phyloP scores from a whole-genome alignment of 176 grass and related monocot genomes.

The Puya raimondii region DNA sequence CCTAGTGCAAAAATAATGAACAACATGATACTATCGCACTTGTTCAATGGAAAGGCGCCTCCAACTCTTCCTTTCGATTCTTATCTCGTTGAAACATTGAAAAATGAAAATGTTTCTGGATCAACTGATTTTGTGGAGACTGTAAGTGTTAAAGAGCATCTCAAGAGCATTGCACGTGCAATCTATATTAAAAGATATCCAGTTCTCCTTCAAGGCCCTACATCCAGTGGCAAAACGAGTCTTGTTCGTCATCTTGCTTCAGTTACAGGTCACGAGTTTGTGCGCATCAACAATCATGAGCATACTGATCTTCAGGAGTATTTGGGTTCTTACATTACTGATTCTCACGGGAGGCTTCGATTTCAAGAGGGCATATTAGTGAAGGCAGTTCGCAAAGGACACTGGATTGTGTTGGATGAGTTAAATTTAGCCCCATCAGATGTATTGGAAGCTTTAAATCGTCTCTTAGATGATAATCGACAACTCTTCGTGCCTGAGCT shows the following conservation, averaged over 20 bases:
- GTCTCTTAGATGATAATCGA: slow-evolving; percentile 93
- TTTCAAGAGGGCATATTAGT: slow-evolving; percentile 95
- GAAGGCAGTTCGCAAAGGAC: slow-evolving; percentile 83
- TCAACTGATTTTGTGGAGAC: slow-evolving; percentile 36
- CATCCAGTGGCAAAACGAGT: slow-evolving; percentile 96
- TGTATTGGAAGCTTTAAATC: slow-evolving; percentile 93
- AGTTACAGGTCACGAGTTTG: slow-evolving; percentile 80
- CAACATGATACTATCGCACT: slow-evolving; percentile 42
- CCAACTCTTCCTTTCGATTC: slow-evolving; percentile 39
- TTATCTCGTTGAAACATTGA: slow-evolving; percentile 42
- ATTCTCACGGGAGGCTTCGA: slow-evolving; percentile 64
- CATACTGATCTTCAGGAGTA: slow-evolving; percentile 99
- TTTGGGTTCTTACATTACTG: slow-evolving; percentile 73
- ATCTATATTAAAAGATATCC: slow-evolving; percentile 88
- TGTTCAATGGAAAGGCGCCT: slow-evolving; percentile 46
- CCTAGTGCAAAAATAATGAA: slow-evolving; percentile 79
- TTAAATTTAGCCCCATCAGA: slow-evolving; percentile 97
- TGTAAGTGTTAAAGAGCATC: slow-evolving; percentile 66
- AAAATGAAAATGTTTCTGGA: slow-evolving; percentile 23
- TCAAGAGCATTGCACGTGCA: slow-evolving; percentile 73
- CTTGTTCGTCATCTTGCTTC: slow-evolving; percentile 78
- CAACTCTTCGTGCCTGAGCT: slow-evolving; percentile 89
- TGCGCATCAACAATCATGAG: slow-evolving; percentile 98
- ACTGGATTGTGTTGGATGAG: slow-evolving; percentile 98
- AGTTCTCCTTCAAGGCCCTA: slow-evolving; percentile 91